Percentiles rank a stretch among this genome's conserved stretches.
Evolutionary conservation across 2,329 filamentous ascomycete species (phyloP).

Genomic region (Tolypocladium amazonense): DNA sequence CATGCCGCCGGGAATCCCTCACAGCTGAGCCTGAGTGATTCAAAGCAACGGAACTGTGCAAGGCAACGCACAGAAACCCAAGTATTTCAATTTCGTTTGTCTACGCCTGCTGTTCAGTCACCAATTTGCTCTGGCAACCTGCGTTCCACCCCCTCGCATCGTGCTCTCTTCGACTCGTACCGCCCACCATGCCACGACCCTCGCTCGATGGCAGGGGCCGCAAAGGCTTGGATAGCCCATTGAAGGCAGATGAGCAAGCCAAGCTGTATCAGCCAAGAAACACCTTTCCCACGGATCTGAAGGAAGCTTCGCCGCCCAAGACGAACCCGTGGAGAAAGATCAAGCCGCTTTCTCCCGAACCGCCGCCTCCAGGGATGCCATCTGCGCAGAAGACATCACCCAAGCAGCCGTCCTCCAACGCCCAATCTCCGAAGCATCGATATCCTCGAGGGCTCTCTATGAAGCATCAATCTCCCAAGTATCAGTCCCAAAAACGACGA

Average conservation of each 20-base stretch:
- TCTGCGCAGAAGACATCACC: background rate
- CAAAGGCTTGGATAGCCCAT: conserved; percentile 1
- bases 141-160: background rate
- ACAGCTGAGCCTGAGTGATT: background rate
- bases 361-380: background rate
- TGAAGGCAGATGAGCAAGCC: conserved; percentile 5
- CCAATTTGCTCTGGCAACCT: background rate
- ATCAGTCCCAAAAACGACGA: no score
- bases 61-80: background rate
- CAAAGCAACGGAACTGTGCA: background rate
- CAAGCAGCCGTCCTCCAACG: background rate
- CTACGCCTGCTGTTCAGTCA: background rate
- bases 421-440: background rate
- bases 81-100: background rate
- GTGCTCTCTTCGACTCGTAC: background rate
- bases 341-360: background rate
- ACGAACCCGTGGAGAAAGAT: conserved; percentile 18
- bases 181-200: conserved; percentile 10
- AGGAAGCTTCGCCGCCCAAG: conserved; percentile 21
- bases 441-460: background rate
- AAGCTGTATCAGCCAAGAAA: background rate
- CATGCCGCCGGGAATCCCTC: background rate
- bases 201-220: conserved; percentile 15
- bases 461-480: background rate
- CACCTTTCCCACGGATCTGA: conserved; percentile 7